These are phyloP conservation scores for Rhododendron simsii DNA, from an alignment of 148 eudicot species.

Conservation along the genomic window DNA sequence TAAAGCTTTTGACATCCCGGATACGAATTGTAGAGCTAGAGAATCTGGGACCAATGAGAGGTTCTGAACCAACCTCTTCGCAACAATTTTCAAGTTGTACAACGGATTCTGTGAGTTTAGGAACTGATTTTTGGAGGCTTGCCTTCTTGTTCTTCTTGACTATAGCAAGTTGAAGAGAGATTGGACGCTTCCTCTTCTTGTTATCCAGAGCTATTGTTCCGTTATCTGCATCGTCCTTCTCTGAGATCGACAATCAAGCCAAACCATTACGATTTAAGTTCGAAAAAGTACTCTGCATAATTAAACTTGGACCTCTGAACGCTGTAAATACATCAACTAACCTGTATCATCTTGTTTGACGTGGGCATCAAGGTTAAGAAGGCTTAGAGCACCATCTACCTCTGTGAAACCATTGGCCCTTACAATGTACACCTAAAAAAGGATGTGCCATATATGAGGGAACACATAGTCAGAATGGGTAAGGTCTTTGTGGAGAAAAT, in stretches of 20 bases:
- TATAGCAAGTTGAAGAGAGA: slow-evolving; percentile 17
- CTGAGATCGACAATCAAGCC: background rate
- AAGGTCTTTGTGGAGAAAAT: background rate
- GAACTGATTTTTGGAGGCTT: slow-evolving; percentile 7
- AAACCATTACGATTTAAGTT: background rate
- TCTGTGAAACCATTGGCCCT: slow-evolving; percentile 39
- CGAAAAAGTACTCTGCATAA: background rate
- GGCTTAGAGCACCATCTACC: slow-evolving; percentile 41
- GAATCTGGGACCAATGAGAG: slow-evolving; percentile 22
- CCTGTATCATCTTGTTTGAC: slow-evolving; percentile 26
- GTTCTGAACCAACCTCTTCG: slow-evolving; percentile 32
- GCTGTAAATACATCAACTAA: slow-evolving; percentile 7
- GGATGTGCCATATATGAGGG: background rate
- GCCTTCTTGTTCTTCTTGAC: slow-evolving; percentile 19
- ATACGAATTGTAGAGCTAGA: slow-evolving; percentile 12
- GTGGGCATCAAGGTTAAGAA: slow-evolving; percentile 26
- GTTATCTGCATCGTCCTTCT: slow-evolving; percentile 3
- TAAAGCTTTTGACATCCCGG: slow-evolving; percentile 30
- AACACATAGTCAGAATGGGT: background rate
- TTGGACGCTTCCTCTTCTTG: slow-evolving; percentile 29
- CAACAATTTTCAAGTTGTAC: slow-evolving; percentile 30
- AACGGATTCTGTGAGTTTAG: slow-evolving; percentile 1
- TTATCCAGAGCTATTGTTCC: slow-evolving; percentile 7
- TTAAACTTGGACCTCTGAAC: background rate
- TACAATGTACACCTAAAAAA: slow-evolving; percentile 44